These are phyloP conservation scores for Suillus subaureus DNA, from an alignment of 768 basidiomycete genomes.

Conservation along the genomic window DNA sequence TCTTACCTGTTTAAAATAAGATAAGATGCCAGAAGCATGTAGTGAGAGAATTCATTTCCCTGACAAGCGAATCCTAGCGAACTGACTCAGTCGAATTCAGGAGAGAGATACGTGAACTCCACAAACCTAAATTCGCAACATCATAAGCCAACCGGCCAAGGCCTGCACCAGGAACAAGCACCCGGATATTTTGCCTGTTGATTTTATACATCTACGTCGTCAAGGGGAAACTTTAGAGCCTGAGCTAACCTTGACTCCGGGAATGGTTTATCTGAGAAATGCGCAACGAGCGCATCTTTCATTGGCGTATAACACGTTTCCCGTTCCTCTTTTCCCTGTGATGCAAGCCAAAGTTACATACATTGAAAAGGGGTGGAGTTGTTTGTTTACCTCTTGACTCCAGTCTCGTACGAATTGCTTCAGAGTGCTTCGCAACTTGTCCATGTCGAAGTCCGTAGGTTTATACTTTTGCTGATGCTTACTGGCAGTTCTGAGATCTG, in stretches of 20 bases:
- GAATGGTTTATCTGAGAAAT: constrained; percentile 46
- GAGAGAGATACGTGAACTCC: constrained; percentile 4
- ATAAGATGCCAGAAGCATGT: constrained; percentile 90
- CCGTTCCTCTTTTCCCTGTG: constrained; percentile 74
- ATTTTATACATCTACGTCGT: constrained; percentile 40
- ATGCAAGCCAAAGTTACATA: neutral
- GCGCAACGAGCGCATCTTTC: constrained; percentile 66
- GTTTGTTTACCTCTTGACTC: constrained; percentile 69
- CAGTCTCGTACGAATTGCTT: constrained; percentile 95
- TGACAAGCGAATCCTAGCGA: constrained; percentile 81
- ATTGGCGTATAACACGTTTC: constrained; percentile 82
- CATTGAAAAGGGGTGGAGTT: neutral
- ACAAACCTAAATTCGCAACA: constrained; percentile 74
- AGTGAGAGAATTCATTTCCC: constrained; percentile 95
- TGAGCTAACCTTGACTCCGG: neutral
- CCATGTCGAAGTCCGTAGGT: constrained; percentile 78
- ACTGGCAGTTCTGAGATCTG: constrained; percentile 17
- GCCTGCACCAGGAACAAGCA: constrained; percentile 90
- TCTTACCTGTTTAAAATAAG: constrained; percentile 84
- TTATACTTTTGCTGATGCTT: constrained; percentile 36
- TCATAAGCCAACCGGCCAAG: constrained; percentile 89
- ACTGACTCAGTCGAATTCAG: neutral
- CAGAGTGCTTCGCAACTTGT: constrained; percentile 88
- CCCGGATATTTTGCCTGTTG: constrained; percentile 59
- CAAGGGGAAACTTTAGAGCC: neutral